Evolutionary conservation across 495 filamentous ascomycete genomes (phyloP), one percentile per base, ranked within the genome.

Genomic region (Aspergillus conjunctus): DNA sequence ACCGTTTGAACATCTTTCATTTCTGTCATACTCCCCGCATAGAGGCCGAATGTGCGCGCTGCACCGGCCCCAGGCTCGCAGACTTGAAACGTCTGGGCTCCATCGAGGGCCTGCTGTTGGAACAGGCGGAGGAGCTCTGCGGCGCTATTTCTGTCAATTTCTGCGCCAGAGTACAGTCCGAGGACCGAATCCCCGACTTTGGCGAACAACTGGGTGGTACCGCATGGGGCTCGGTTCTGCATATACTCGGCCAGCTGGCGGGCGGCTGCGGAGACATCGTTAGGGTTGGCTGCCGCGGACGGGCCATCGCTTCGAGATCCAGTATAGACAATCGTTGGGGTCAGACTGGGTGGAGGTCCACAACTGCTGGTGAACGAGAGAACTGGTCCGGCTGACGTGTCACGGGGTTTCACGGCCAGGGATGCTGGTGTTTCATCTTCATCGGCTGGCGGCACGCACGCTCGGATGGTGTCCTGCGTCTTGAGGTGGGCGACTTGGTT

Each of bases 401-500:
- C 49, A 10, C 30, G 49, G 26, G 49, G 21, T 32, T 51, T 14
- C 20, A 31, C 22, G 21, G 14, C 14, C 49, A 32, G n/a, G 26
- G 49, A 51, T 51, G 22, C 22, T 4, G 30, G 12, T 32, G 49
- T 32, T 31, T 31, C 49, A 51, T 51, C 30, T 32, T 51, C 11
- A 51, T 51, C 21, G 21, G 22, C 49, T 51, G 49, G 32, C 49
- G 6, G 49, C 14, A 15, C 17, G 14, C 49, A 51, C 2, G 49
- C 21, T 51, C 7, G 21, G 15, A 32, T 32, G 4, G 22, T 51
- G 8, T 12, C 14, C 17, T 51, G 21, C 14, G 30, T 7, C 30
- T 51, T 32, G 30, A 18, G n/a, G 22, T 30, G 9, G 26, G 7
- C 20, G 20, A 22, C 11, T 30, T 30, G 30, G 26, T 15, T 17